Evolutionary conservation across 176 grass and related monocot species (phyloP).

Genomic region (Lolium perenne): DNA sequence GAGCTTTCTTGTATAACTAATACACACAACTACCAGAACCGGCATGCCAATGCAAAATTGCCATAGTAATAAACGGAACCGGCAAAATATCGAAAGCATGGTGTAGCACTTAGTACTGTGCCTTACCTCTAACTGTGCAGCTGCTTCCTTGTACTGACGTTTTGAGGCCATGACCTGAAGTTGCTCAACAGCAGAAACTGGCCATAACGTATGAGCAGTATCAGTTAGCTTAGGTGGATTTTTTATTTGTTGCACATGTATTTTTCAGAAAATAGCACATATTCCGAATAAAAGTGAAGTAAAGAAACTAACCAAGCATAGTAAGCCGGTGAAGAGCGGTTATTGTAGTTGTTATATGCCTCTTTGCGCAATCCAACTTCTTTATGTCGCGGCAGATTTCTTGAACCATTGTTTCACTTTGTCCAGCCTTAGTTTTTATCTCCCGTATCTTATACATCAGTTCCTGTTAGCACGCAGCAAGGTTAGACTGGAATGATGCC

Average conservation of each 20-base stretch:
- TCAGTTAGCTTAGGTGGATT: conserved; percentile 23
- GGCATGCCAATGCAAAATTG: neutral
- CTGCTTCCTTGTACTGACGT: conserved; percentile 96
- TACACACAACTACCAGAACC: neutral
- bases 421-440: conserved; percentile 94
- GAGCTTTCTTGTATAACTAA: neutral
- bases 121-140: conserved; percentile 93
- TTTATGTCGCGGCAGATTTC: conserved; percentile 99
- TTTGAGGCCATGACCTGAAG: conserved; percentile 99
- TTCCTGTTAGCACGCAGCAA: conserved; percentile 58
- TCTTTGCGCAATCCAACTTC: conserved; percentile 95
- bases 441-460: conserved; percentile 96
- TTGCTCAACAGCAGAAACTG: conserved; percentile 97
- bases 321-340: conserved; percentile 97
- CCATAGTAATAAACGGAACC: neutral
- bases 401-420: conserved; percentile 99
- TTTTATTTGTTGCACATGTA: neutral
- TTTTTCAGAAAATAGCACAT: conserved; percentile 24
- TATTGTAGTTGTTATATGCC: conserved; percentile 98
- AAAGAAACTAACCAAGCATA: conserved; percentile 81
- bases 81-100: conserved; percentile 3
- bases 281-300: conserved; percentile 10
- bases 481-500: conserved; percentile 31
- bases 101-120: conserved; percentile 26
- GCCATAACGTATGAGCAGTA: conserved; percentile 24